A percentile compares a stretch with the other conserved stretches of the same genome.
Evolutionary conservation across 2,329 filamentous ascomycete genomes (phyloP).

Genomic region (Aspergillus brasiliensis): DNA sequence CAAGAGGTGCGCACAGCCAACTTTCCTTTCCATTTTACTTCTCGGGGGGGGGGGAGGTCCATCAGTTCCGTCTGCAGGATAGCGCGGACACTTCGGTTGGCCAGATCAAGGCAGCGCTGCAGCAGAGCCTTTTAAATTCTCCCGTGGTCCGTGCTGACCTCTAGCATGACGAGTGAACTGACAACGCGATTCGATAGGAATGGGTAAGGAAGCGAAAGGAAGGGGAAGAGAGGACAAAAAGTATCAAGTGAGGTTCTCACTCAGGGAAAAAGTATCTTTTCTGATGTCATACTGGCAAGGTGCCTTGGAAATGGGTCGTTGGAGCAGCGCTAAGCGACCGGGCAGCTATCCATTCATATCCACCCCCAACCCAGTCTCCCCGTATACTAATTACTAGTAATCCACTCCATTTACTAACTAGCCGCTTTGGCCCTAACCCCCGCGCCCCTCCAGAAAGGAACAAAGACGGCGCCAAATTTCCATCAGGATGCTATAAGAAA

Average conservation of each 20-base stretch:
- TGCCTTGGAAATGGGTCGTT: slow-evolving; percentile 5
- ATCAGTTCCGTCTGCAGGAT: slow-evolving; percentile 1
- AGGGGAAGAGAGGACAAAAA: too few species aligned
- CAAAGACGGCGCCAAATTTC: background rate
- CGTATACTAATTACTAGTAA: background rate
- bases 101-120: slow-evolving; percentile 8
- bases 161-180: slow-evolving; percentile 1
- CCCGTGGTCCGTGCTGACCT: slow-evolving; percentile 8
- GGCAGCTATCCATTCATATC: too few species aligned
- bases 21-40: background rate
- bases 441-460: background rate
- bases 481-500: background rate
- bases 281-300: slow-evolving; percentile 5
- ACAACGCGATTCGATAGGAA: background rate
- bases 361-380: too few species aligned
- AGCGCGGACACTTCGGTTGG: slow-evolving; percentile 1
- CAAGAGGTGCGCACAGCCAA: background rate
- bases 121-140: slow-evolving; percentile 7
- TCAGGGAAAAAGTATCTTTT: background rate
- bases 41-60: background rate
- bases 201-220: background rate
- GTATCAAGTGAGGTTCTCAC: background rate
- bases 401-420: too few species aligned
- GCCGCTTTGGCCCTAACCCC: background rate
- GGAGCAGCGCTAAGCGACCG: background rate